These are phyloP conservation scores for Calonectria crousiana DNA, from an alignment of 2,329 filamentous ascomycete species.

Conservation along the genomic window DNA sequence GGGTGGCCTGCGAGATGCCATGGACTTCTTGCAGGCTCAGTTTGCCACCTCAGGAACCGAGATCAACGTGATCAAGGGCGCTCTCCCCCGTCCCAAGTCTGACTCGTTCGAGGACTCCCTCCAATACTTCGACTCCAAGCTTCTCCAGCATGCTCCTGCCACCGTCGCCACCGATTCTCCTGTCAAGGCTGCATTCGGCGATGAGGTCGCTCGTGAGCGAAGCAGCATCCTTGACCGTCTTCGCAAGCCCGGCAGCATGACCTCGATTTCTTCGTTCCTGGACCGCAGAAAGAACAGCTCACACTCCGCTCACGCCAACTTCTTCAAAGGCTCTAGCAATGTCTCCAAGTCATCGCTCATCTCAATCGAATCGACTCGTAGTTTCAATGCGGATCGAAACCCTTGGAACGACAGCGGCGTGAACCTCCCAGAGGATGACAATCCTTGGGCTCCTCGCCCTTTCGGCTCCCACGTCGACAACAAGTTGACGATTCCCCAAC, in stretches of 20 bases:
- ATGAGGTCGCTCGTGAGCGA: constrained; percentile 83
- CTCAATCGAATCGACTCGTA: constrained; percentile 94
- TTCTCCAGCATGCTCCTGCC: constrained; percentile 91
- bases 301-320: constrained; percentile 81
- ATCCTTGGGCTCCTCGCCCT: constrained; percentile 72
- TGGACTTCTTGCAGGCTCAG: constrained; percentile 90
- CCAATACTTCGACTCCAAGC: constrained; percentile 96
- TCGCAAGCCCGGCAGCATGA: constrained; percentile 94
- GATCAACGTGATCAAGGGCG: constrained; percentile 86
- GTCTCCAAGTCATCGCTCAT: constrained; percentile 96
- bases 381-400: constrained; percentile 90
- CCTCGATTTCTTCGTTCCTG: constrained; percentile 94
- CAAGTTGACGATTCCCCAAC: constrained; percentile 74
- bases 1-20: constrained; percentile 92
- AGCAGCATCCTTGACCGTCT: constrained; percentile 91
- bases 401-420: constrained; percentile 99
- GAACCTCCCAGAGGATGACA: constrained; percentile 91
- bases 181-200: constrained; percentile 85
- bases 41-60: constrained; percentile 93
- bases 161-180: constrained; percentile 88
- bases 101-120: constrained; percentile 98
- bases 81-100: constrained; percentile 98
- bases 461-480: constrained; percentile 74
- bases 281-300: constrained; percentile 95
- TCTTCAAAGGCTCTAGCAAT: constrained; percentile 94